Evolutionary conservation across 129 eudicot species (phyloP).

Genomic region (Tagetes erecta): DNA sequence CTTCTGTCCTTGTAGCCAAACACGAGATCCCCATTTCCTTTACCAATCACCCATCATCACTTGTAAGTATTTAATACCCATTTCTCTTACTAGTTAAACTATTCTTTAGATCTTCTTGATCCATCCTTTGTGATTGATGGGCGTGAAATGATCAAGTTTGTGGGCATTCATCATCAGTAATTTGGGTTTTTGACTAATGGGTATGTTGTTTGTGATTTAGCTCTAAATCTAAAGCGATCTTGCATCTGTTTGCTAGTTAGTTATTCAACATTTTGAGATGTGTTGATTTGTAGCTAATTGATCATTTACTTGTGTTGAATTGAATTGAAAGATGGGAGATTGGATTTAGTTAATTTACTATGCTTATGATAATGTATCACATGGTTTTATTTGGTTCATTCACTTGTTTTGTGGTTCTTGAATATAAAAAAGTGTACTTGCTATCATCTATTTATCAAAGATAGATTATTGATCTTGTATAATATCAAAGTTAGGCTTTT

Average conservation of each 20-base stretch:
- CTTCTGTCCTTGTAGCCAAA: slow-evolving; percentile 32
- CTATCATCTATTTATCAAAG: slow-evolving; percentile 4
- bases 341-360: neutral
- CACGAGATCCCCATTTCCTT: slow-evolving; percentile 23
- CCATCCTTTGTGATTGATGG: neutral
- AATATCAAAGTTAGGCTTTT: neutral
- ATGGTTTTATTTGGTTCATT: neutral
- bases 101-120: neutral
- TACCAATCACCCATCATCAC: slow-evolving; percentile 44
- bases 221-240: neutral
- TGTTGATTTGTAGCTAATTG: neutral
- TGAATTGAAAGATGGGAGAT: slow-evolving; percentile 1
- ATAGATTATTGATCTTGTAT: neutral
- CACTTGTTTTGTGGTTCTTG: slow-evolving; percentile 11
- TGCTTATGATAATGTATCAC: neutral
- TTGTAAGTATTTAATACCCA: slow-evolving; percentile 23
- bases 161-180: neutral
- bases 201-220: slow-evolving; percentile 10
- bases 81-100: neutral
- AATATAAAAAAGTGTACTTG: neutral
- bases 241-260: neutral
- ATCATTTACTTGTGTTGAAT: neutral
- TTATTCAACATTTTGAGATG: neutral
- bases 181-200: slow-evolving; percentile 12
- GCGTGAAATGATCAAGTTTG: neutral